Base-by-base conservation (phyloP, 2,329 filamentous ascomycete species). In the Trichoderma arundinaceum region DNA sequence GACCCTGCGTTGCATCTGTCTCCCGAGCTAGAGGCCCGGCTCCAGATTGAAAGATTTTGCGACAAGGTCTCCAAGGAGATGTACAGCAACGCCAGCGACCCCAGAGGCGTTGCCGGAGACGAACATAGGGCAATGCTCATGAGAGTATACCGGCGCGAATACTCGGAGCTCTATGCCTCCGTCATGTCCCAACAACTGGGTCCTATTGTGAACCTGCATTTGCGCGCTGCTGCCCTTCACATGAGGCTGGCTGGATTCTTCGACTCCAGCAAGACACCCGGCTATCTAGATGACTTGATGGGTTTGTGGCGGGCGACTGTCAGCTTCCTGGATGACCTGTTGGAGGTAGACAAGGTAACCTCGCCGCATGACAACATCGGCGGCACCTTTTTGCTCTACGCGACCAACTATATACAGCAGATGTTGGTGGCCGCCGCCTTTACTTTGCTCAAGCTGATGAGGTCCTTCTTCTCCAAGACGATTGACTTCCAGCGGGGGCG, bases 341-440 rank as follows among this genome's bases (percentile, higher is more conserved):
- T 88, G 63, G 83, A 84, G 69, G 82, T 84, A 41, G 79, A 83
- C 56, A 83, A 84, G 68, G 77, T 78, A 12, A 79, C 78, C 3
- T 82, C 81, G 10, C 78, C 80, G 2, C 78, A 78, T 44, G 81
- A 83, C 38, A 76, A 78, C 54, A 79, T 77, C 41, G 78, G 78
- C 60, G 82, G 85, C 7, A 82, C 83, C 56, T 83, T 90, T 57
- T 79, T 92, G 33, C 84, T 84, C 57, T 89, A 90, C 72, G 85
- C 88, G 32, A 89, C 86, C 69, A 92, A 90, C 74, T 94, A 94
- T 76, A 86, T 94, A 60, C 88, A 92, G 74, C 91, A 94, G 76
- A 94, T 94, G 89, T 86, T 93, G 65, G 87, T 94, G n/a, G 91
- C 91, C 2, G 90, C 89, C 5, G 88, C 89, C 3, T 93, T 93